Base-by-base conservation (phyloP, 768 basidiomycete species). In the Boletus tomentosulus region DNA sequence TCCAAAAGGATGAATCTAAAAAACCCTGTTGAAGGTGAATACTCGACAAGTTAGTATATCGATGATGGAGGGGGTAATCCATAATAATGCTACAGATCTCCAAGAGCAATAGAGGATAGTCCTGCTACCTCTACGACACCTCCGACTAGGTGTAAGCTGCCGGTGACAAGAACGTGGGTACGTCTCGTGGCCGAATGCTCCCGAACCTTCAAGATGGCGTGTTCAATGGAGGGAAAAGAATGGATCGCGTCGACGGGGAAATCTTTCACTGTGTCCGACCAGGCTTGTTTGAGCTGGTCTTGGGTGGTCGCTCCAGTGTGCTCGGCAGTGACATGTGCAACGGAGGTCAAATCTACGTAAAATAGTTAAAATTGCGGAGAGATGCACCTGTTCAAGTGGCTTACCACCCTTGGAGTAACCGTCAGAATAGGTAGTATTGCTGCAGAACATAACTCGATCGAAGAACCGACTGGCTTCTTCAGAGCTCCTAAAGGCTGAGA, bases 141-240 rank as follows among this genome's bases (percentile, higher is more conserved):
- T 19, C 97, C 97, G 7, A 98, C 85, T 15, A 99, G 79, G 72
- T 95, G 95, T 57, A 99, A 68, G 70, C 93, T 97, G 4, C 97
- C 97, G 3, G 92, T 80, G 6, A 96, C 93, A 15, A 99, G 76
- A n/a, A 93, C 83, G 52, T 87, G 77, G 12, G 72, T 67, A 1
- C 71, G 63, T 39, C 60, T 64, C 2, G 66, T 60, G 5, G 64
- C 57, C 6, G 66, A 57, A n/a, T 82, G 62, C 3, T 70, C 62
- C 12, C 84, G 78, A 4, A 92, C 79, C 25, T 82, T 63, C 30
- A 78, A 74, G n/a, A 98, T 76, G 4, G 95, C 92, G 65, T 98
- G 87, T 67, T 98, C 86, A 49, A 99, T 85, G 9, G 92, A 92
- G 1, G 89, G 85, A 12, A 95, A 72, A 37, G 94, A 87, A 63